Conservation (phyloP, 2,329 filamentous ascomycete species). For the Alternaria alternata region DNA sequence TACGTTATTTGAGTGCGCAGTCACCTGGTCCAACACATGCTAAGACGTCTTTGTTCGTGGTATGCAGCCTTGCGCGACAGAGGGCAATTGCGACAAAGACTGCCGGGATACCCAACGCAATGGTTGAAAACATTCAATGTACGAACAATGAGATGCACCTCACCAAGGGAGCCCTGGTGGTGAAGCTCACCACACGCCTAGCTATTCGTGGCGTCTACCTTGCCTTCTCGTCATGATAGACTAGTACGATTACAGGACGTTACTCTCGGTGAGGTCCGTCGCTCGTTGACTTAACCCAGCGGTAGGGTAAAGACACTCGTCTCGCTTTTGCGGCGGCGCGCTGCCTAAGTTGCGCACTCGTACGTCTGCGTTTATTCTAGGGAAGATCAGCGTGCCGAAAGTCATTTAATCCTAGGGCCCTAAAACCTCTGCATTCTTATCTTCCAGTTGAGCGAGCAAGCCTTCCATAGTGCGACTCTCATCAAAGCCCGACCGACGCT, state of each 20-base stretch:
- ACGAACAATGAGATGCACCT: background rate
- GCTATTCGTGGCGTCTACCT: background rate
- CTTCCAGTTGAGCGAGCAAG: constrained; percentile 27
- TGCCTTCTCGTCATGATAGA: too few relatives aligned
- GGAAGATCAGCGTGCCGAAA: constrained; percentile 1
- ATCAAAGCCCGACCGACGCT: constrained; percentile 42
- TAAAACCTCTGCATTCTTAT: constrained; percentile 20
- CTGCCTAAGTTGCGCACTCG: constrained; percentile 32
- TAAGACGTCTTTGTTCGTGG: background rate
- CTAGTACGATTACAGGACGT: background rate
- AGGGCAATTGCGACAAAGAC: background rate
- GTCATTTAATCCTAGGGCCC: too few relatives aligned
- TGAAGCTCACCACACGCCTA: background rate
- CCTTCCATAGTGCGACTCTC: constrained; percentile 34
- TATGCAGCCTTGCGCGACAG: background rate
- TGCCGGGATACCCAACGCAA: background rate
- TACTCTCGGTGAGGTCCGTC: constrained; percentile 2
- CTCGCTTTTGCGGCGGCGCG: constrained; percentile 33
- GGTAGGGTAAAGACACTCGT: constrained; percentile 33
- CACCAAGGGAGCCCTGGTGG: background rate
- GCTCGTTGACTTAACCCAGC: constrained; percentile 20
- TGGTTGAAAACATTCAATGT: background rate
- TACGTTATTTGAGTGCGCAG: background rate
- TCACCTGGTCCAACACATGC: background rate
- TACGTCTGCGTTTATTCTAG: constrained; percentile 34